Evolutionary conservation across 176 grass and related monocot species (phyloP), one percentile per base, ranked within the genome.

Genomic region (Luzula sylvatica): DNA sequence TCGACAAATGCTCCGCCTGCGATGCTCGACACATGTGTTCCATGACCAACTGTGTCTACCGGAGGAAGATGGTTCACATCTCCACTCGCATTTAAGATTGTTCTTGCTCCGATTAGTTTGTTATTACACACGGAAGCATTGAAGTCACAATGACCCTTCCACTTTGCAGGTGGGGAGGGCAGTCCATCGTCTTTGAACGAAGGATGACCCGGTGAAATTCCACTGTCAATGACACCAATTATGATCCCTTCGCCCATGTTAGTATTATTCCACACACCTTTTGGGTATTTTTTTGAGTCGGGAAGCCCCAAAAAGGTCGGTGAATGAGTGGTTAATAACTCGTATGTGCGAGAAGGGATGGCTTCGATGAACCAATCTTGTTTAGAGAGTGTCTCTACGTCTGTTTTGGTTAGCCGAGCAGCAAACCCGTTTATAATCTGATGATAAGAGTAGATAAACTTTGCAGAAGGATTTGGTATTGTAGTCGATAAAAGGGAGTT

Each of bases 91-190:
- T 30, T 61, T 15, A 61, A 30, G 15, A 61, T 42, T 1, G 15
- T 24, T 42, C 56, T 61, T 22, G 67, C 55, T n/a, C 67, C 67
- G 18, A 71, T 71, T n/a, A 71, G 26, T 54, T 71, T 71, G 25
- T 71, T 71, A 29, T 71, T 71, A 45, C 67, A 71, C 13, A 32
- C 13, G 11, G 54, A 58, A n/a, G 40, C 8, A 46, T 45, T 23
- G 11, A 71, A 71, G 28, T 71, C 55, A 19, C 67, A 71, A 18
- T 17, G 38, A 50, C 67, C 67, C 52, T 22, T 71, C 67, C 67
- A 71, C 13, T 71, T 71, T 15, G 56, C 26, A 4, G 67, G 55
- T 0, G 67, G 67, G 17, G 8, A 11, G 2, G 67, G 55, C 54
- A 71, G 48, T 38, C 21, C 30, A n/a, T 71, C 54, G 18, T 58